Base-by-base conservation (phyloP, 228 moss, liverwort and hornwort genomes). In the Sphagnum fallax region DNA sequence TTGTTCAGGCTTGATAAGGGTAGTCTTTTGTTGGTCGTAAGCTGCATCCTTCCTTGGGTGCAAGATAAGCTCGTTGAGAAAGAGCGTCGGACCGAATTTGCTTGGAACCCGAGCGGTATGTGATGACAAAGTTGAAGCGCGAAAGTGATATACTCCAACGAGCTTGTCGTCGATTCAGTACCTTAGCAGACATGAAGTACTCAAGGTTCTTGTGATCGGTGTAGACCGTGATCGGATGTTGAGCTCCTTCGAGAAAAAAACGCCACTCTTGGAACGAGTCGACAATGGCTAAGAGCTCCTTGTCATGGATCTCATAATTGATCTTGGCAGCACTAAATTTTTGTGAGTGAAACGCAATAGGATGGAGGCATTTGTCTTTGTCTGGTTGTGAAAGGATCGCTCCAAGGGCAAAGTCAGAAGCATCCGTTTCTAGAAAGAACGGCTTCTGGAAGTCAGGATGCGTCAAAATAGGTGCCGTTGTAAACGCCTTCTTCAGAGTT, bases 201-300 rank as follows among this genome's bases (percentile, higher is more conserved):
- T 64, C 63, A 64, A 64, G 63, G 49, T 32, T 64, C 15, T 64
- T 64, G 63, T 64, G 63, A 64, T 48, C 32, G 10, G 12, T 64
- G 32, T 47, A 48, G 12, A 32, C 32, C 49, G 10, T 64, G 5
- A 64, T 1, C 2, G 12, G 47, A 47, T 32, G 63, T 10, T 5
- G 63, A 16, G 63, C 16, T 32, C 15, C 5, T 58, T 58, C 57
- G 1, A 58, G 14, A 8, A 58, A 58, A 58, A 0, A 1, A 9
- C 57, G 14, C 14, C 63, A 64, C 49, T 64, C 16, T 64, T 64
- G 47, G 49, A 64, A 64, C 47, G 15, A 32, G 49, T 64, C 32
- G 49, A 47, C 49, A 48, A 64, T 32, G 47, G 63, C 62, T 62
- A 62, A 16, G 4, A 62, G 0, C 18, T 18, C 18, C 18, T 18